Evolutionary conservation across 176 grass and related monocot genomes (phyloP).

Genomic region (Musa acuminata): DNA sequence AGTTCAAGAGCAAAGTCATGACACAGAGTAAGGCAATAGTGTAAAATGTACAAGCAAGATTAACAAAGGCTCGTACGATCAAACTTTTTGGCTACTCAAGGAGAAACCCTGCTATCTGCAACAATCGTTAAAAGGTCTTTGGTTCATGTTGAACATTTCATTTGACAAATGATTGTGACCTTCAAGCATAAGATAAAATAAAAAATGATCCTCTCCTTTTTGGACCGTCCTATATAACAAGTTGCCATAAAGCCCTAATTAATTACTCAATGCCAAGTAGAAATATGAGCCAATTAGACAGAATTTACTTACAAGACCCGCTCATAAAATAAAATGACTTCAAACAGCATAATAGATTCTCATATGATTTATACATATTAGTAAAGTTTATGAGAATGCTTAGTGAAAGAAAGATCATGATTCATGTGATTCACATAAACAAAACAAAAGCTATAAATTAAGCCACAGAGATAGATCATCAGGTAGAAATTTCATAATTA

Average conservation of each 20-base stretch:
- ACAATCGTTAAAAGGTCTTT: too few species aligned
- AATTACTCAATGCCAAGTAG: neutral
- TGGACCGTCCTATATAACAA: neutral
- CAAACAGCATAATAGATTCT: neutral
- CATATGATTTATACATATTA: neutral
- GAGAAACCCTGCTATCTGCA: too few species aligned
- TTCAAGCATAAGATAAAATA: neutral
- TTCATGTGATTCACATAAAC: neutral
- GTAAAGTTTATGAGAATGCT: neutral
- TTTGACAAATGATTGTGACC: neutral
- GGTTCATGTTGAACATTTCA: neutral
- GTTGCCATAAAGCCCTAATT: neutral
- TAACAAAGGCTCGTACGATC: neutral
- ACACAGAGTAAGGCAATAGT: neutral
- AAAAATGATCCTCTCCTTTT: neutral
- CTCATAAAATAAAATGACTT: neutral
- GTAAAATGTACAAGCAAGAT: neutral
- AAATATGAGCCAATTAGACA: neutral
- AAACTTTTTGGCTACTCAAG: neutral
- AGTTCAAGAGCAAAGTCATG: neutral
- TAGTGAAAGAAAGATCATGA: neutral
- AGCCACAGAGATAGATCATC: neutral
- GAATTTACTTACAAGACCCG: neutral
- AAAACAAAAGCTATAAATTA: neutral
- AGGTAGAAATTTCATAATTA: neutral